Base-by-base conservation (phyloP, 176 grass and related monocot species). In the Musa acuminata region DNA sequence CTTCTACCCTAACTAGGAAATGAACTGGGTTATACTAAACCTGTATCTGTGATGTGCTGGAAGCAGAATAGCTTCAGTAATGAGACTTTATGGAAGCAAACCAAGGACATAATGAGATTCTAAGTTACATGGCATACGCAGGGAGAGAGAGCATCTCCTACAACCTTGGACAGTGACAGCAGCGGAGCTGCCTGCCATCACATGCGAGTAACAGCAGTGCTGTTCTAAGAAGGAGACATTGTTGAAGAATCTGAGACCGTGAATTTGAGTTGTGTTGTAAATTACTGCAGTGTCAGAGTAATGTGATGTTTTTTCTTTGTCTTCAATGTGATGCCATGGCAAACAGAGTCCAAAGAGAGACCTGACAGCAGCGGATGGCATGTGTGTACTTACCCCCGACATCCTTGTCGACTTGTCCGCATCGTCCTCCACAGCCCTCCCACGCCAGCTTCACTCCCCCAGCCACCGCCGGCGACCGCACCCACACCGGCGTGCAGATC, bases 371-470 rank as follows among this genome's bases (percentile, higher is more conserved):
- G 17, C 20, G 16, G 48, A 51, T 51, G 16, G 14, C 19, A 51
- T 26, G 52, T 57, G 57, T 58, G 76, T 84, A 75, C 51, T 84
- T 79, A 84, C 82, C 82, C 68, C 82, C 76, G 75, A 74, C 57
- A 84, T 84, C 59, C 60, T 79, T 84, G 69, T 62, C 76, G n/a
- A 25, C 82, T 79, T 75, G 75, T 75, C 74, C 76, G 24, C 74
- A 25, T 43, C 35, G 35, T 48, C 27, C 35, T 43, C 35, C 35
- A 43, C 35, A 2, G 22, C 23, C 63, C 11, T 65, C 63, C 63
- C 63, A 65, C 22, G 23, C 63, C 60, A 10, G 24, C 17, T 24
- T 24, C 21, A 7, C 51, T 8, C 71, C 27, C 17, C 27, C 22
- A 8, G 52, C 52, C 13, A 16, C 74, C 14, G 71, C 65, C 8